Percentiles rank a stretch among this genome's conserved stretches.
These are phyloP conservation scores for Trametes elegans DNA, from an alignment of 768 basidiomycete species.

Conservation along the genomic window DNA sequence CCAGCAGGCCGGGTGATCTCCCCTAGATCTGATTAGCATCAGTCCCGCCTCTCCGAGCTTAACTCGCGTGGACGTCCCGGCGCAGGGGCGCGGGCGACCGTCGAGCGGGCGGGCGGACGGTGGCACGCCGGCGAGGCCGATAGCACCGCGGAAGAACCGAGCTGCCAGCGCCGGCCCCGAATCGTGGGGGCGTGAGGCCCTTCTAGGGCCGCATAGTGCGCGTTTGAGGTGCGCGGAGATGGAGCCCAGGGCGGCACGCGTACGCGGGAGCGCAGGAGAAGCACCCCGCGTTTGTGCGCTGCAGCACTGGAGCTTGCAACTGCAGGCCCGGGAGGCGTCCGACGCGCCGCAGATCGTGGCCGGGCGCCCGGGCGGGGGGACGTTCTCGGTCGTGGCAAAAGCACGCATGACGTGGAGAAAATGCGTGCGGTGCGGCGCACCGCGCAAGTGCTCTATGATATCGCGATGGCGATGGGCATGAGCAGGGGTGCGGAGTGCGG, in stretches of 20 bases:
- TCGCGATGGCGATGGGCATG: constrained; percentile 3
- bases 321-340: too few species aligned
- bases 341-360: too few species aligned
- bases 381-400: too few species aligned
- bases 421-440: not conserved
- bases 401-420: not conserved
- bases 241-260: not conserved
- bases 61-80: constrained; percentile 23
- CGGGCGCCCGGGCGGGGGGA: too few species aligned
- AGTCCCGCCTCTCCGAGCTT: constrained; percentile 18
- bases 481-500: not conserved
- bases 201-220: not conserved
- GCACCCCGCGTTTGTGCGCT: too few species aligned
- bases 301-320: too few species aligned
- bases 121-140: not conserved
- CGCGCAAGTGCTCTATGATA: not conserved
- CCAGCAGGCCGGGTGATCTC: constrained; percentile 17
- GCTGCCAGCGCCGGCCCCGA: not conserved
- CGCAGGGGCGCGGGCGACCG: not conserved
- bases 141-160: constrained; percentile 2
- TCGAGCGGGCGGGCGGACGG: too few species aligned
- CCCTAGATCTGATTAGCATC: constrained; percentile 26
- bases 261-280: constrained; percentile 2
- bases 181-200: not conserved
- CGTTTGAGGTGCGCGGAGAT: constrained; percentile 12